These are phyloP conservation scores for Komagataella phaffii DNA, from an alignment of 805 yeast species.

Conservation along the genomic window DNA sequence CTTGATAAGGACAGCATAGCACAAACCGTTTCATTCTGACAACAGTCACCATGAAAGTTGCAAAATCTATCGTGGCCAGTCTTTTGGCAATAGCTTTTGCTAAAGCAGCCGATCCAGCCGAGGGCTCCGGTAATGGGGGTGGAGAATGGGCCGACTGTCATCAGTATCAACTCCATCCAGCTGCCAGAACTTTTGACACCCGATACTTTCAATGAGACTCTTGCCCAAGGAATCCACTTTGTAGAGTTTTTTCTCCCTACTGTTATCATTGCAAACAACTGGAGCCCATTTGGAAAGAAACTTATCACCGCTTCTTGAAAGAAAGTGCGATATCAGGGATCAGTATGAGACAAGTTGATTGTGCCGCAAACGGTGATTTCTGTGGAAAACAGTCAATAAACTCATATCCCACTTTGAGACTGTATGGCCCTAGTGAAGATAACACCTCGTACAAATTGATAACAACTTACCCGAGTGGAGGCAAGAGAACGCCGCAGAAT, in stretches of 20 bases:
- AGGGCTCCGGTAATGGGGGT: constrained; percentile 4
- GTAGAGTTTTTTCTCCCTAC: constrained; percentile 83
- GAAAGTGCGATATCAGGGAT: constrained; percentile 32
- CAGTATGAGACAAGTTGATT: constrained; percentile 67
- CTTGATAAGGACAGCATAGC: neutral
- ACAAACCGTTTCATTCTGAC: neutral
- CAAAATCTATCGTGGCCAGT: neutral
- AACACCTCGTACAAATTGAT: constrained; percentile 21
- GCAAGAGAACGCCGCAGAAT: constrained; percentile 31
- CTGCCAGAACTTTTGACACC: constrained; percentile 39
- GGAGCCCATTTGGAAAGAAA: constrained; percentile 73
- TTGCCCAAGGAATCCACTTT: constrained; percentile 48
- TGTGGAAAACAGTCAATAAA: constrained; percentile 54
- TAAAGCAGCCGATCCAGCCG: neutral
- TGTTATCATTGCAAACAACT: constrained; percentile 71
- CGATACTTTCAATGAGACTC: constrained; percentile 33
- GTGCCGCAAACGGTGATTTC: constrained; percentile 77
- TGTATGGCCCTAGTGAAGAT: constrained; percentile 47
- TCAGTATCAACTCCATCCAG: constrained; percentile 1
- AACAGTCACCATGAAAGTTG: neutral
- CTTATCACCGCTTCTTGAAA: constrained; percentile 38
- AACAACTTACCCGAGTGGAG: constrained; percentile 32
- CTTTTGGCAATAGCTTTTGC: neutral
- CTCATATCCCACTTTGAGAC: constrained; percentile 58
- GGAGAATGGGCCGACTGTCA: constrained; percentile 1